A percentile compares a stretch with the other conserved stretches of the same genome.
Evolutionary conservation across 176 grass and related monocot species (phyloP).

Genomic region (Neostapfia colusana): DNA sequence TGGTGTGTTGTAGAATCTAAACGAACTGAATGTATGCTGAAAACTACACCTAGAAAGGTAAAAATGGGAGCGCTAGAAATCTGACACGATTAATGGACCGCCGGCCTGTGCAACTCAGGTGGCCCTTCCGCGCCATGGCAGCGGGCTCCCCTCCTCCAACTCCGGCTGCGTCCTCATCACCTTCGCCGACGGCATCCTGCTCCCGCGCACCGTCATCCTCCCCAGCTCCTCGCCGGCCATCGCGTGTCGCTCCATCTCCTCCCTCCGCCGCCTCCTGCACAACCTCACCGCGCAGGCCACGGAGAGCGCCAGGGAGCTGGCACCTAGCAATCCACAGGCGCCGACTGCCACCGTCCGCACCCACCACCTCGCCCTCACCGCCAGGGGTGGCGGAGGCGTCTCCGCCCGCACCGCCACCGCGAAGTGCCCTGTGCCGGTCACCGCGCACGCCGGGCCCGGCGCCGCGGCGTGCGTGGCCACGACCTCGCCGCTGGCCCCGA

Average conservation of each 20-base stretch:
- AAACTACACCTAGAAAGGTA: not conserved
- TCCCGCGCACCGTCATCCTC: slow-evolving; percentile 42
- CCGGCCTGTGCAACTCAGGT: slow-evolving; percentile 1
- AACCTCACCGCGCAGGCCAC: slow-evolving; percentile 40
- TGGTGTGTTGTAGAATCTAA: not conserved
- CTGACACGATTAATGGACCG: not conserved
- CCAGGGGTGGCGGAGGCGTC: not conserved
- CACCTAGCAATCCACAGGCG: slow-evolving; percentile 13
- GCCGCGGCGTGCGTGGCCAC: slow-evolving; percentile 32
- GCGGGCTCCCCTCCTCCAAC: slow-evolving; percentile 28
- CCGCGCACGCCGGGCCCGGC: slow-evolving; percentile 31
- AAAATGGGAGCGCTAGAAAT: not conserved
- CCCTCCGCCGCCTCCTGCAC: slow-evolving; percentile 45
- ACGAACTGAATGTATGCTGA: not conserved
- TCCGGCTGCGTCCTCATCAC: slow-evolving; percentile 45
- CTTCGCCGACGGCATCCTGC: slow-evolving; percentile 53
- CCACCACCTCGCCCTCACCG: slow-evolving; percentile 38
- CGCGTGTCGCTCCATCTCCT: slow-evolving; percentile 47
- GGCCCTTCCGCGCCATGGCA: slow-evolving; percentile 27
- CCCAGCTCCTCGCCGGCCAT: slow-evolving; percentile 41
- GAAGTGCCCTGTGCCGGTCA: slow-evolving; percentile 52
- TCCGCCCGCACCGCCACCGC: slow-evolving; percentile 31
- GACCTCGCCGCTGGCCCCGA: slow-evolving; percentile 19
- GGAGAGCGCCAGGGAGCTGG: slow-evolving; percentile 8
- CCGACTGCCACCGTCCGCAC: slow-evolving; percentile 1